Percentiles rank a stretch among this genome's conserved stretches.
Conservation (phyloP, 345 rosid genomes). For the Populus nigra region DNA sequence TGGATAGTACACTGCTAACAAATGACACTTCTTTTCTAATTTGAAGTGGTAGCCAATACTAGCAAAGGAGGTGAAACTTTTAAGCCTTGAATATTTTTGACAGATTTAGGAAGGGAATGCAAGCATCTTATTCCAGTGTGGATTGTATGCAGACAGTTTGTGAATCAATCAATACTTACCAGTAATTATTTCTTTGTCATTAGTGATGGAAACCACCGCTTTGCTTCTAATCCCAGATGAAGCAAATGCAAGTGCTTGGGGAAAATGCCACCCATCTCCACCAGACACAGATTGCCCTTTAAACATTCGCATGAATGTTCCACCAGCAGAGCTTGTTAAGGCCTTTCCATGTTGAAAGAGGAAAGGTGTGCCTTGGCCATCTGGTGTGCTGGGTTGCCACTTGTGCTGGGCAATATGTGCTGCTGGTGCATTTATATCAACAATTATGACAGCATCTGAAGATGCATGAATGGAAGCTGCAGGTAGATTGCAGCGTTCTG, state of each 20-base stretch:
- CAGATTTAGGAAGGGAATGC: background rate
- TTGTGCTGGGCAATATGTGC: constrained; percentile 86
- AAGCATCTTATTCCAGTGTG: background rate
- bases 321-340: constrained; percentile 55
- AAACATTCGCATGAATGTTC: constrained; percentile 85
- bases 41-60: background rate
- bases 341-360: constrained; percentile 90
- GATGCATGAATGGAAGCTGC: constrained; percentile 92
- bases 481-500: constrained; percentile 95
- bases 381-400: constrained; percentile 98
- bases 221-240: constrained; percentile 80
- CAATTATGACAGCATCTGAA: constrained; percentile 70
- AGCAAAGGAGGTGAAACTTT: background rate
- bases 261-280: constrained; percentile 72
- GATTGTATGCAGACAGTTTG: background rate
- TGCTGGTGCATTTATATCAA: constrained; percentile 84
- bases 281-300: constrained; percentile 66
- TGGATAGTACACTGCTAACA: background rate
- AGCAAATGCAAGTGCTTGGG: constrained; percentile 89
- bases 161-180: constrained; percentile 39
- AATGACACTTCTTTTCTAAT: background rate
- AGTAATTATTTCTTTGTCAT: constrained; percentile 78
- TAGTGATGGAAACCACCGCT: constrained; percentile 71
- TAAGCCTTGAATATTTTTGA: background rate
- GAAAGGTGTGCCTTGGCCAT: constrained; percentile 91